phyloP scores from a whole-genome alignment of 306 rosid species.

The Acacia crassicarpa region DNA sequence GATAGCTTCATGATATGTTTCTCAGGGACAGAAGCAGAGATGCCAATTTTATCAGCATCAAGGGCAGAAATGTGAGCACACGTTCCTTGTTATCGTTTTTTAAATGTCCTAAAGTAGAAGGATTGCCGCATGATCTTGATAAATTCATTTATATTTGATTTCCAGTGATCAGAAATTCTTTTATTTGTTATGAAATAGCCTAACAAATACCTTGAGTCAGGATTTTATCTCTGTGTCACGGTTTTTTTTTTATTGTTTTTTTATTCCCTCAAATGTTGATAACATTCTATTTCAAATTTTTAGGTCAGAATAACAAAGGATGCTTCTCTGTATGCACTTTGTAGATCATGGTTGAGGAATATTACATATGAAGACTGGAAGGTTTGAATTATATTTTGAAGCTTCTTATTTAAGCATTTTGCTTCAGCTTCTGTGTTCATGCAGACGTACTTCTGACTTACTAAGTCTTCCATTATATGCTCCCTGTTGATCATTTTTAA shows the following conservation, averaged over 20 bases:
- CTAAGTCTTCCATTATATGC: not conserved
- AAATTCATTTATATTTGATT: conserved; percentile 8
- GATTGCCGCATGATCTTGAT: not conserved
- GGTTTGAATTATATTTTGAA: conserved; percentile 41
- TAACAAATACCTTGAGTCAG: conserved; percentile 10
- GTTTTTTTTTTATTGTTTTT: not conserved
- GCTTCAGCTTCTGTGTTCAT: not conserved
- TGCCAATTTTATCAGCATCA: conserved; percentile 41
- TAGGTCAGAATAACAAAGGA: conserved; percentile 66
- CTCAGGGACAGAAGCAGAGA: conserved; percentile 63
- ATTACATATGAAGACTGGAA: conserved; percentile 53
- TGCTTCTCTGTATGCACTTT: conserved; percentile 64
- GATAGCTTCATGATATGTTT: conserved; percentile 28
- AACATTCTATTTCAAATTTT: conserved; percentile 19
- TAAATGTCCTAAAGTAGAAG: not conserved
- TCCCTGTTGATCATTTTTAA: not conserved
- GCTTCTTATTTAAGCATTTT: not conserved
- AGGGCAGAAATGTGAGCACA: conserved; percentile 69
- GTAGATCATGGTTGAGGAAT: conserved; percentile 72
- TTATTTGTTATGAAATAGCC: not conserved
- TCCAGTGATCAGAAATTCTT: not conserved
- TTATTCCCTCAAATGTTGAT: not conserved
- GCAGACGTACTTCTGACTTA: not conserved
- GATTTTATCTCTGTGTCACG: not conserved
- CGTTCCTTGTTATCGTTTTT: conserved; percentile 18